Conservation (phyloP, 164 flowering plant species). For the Vitis vinifera region DNA sequence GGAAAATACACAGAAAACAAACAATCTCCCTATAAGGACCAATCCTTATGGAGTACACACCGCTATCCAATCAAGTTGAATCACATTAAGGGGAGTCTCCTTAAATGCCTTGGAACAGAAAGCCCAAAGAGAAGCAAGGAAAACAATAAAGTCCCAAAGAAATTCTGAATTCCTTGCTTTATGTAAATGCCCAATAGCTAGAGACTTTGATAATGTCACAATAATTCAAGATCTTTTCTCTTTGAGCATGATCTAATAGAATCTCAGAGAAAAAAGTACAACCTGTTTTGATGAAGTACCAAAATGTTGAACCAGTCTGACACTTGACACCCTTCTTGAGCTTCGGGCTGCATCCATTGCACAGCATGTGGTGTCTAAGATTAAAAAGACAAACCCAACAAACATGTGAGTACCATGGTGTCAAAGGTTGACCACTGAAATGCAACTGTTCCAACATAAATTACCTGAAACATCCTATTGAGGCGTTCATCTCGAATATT, state of each 20-base stretch:
- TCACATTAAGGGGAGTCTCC: too few species aligned
- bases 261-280: background rate
- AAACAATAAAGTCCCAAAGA: too few species aligned
- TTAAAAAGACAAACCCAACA: slow-evolving; percentile 11
- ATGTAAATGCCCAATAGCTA: too few species aligned
- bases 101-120: too few species aligned
- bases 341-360: slow-evolving; percentile 98
- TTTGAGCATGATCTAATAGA: background rate
- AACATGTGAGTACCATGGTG: background rate
- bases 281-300: slow-evolving; percentile 98
- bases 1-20: too few species aligned
- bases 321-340: slow-evolving; percentile 75
- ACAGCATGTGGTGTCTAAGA: slow-evolving; percentile 97
- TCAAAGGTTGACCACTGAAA: background rate
- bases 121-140: too few species aligned
- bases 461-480: slow-evolving; percentile 98
- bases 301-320: slow-evolving; percentile 98
- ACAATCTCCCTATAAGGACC: too few species aligned
- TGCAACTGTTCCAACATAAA: background rate
- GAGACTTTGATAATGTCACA: background rate
- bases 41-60: too few species aligned
- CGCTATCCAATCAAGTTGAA: too few species aligned
- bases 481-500: slow-evolving; percentile 97
- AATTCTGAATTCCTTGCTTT: too few species aligned
- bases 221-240: too few species aligned